These are phyloP conservation scores for Primulina eburnea DNA, from an alignment of 257 asterid species.

Conservation along the genomic window DNA sequence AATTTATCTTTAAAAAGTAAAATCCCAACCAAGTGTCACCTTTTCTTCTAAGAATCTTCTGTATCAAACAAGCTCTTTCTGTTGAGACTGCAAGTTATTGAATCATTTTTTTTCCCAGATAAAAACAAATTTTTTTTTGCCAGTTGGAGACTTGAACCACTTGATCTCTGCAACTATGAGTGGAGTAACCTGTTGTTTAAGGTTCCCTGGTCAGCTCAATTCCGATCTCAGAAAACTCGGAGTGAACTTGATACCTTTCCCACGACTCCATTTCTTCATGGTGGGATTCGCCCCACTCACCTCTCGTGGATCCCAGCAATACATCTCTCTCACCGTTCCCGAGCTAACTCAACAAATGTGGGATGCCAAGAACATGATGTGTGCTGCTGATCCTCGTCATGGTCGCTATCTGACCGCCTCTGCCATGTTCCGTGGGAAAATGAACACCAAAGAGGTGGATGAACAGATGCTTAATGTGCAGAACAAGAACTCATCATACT, in stretches of 20 bases:
- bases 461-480: constrained; percentile 91
- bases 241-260: constrained; percentile 81
- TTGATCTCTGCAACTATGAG: constrained; percentile 89
- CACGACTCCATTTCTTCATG: constrained; percentile 94
- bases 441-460: constrained; percentile 90
- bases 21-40: no score
- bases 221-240: constrained; percentile 79
- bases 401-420: constrained; percentile 85
- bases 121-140: background rate
- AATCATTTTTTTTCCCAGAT: constrained; percentile 7
- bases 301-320: constrained; percentile 86
- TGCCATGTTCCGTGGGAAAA: constrained; percentile 85
- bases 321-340: constrained; percentile 79
- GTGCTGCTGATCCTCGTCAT: constrained; percentile 91
- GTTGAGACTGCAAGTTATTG: background rate
- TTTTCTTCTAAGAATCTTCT: background rate
- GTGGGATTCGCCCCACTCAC: constrained; percentile 90
- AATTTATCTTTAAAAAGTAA: background rate
- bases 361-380: constrained; percentile 94
- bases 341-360: constrained; percentile 90
- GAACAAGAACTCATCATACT: constrained; percentile 88
- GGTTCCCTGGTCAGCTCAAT: constrained; percentile 88
- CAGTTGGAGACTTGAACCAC: constrained; percentile 90
- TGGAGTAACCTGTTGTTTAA: constrained; percentile 79
- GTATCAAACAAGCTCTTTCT: background rate